phyloP scores from a whole-genome alignment of 371 early-diverging fungal genomes.

The Lichtheimia ramosa region DNA sequence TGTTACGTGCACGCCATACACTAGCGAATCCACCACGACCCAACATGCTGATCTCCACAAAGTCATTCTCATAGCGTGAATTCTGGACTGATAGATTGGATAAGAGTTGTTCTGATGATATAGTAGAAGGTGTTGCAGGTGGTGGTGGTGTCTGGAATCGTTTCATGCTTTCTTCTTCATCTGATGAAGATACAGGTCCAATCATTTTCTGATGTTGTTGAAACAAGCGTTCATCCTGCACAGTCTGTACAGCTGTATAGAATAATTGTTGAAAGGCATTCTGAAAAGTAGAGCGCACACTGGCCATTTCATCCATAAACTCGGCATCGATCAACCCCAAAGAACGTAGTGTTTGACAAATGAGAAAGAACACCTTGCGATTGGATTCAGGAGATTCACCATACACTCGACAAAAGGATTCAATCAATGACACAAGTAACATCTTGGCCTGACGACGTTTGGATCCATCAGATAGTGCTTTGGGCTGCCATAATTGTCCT shows the following conservation, averaged over 20 bases:
- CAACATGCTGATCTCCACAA: constrained; percentile 71
- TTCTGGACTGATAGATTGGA: constrained; percentile 54
- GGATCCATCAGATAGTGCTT: constrained; percentile 11
- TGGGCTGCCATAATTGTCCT: constrained; percentile 1
- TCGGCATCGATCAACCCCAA: constrained; percentile 84
- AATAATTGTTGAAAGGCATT: constrained; percentile 83
- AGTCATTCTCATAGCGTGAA: constrained; percentile 85
- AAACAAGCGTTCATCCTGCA: constrained; percentile 31
- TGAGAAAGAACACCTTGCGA: constrained; percentile 79
- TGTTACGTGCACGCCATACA: constrained; percentile 77
- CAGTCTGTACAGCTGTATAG: constrained; percentile 71
- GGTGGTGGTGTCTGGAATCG: too few relatives aligned
- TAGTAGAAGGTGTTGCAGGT: background rate
- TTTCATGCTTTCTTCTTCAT: background rate
- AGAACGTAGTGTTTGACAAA: constrained; percentile 62
- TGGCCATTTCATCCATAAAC: constrained; percentile 74
- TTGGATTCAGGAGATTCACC: constrained; percentile 83
- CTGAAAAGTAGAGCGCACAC: constrained; percentile 78
- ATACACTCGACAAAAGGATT: constrained; percentile 85
- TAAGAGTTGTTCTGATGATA: constrained; percentile 10
- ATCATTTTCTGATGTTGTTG: constrained; percentile 13
- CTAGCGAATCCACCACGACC: constrained; percentile 96
- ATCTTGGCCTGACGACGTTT: constrained; percentile 68
- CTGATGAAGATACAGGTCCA: constrained; percentile 1
- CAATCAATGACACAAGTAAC: constrained; percentile 71